Evolutionary conservation across 2,329 filamentous ascomycete species (phyloP).

Genomic region (Chrysoporthe puriensis): DNA sequence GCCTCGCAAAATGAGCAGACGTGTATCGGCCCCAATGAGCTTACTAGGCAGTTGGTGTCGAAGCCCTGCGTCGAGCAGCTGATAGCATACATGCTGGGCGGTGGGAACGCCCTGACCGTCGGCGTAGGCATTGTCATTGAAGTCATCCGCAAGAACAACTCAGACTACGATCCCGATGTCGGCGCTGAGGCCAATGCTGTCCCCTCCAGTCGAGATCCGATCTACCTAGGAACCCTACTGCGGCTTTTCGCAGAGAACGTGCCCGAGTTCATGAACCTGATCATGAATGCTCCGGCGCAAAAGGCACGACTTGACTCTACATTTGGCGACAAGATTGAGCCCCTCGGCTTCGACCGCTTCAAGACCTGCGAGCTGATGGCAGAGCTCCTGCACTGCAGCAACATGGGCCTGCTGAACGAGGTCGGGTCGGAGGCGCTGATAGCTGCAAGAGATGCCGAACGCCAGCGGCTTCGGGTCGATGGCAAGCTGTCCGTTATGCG

Average conservation of each 20-base stretch:
- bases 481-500: conserved; percentile 66
- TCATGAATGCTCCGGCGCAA: conserved; percentile 76
- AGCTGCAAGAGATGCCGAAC: conserved; percentile 75
- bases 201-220: conserved; percentile 87
- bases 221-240: conserved; percentile 89
- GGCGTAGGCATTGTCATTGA: conserved; percentile 98
- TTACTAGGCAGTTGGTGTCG: conserved; percentile 93
- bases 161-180: conserved; percentile 94
- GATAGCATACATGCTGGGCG: conserved; percentile 89
- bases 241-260: conserved; percentile 89
- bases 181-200: conserved; percentile 77
- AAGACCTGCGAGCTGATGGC: conserved; percentile 99
- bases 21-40: conserved; percentile 97
- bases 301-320: conserved; percentile 80
- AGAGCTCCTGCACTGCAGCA: conserved; percentile 94
- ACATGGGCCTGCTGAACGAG: conserved; percentile 96
- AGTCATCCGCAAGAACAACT: conserved; percentile 99
- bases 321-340: conserved; percentile 89
- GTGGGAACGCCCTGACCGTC: conserved; percentile 92
- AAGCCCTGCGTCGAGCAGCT: conserved; percentile 79
- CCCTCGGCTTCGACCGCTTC: conserved; percentile 94
- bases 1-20: conserved; percentile 97
- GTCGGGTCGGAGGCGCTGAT: conserved; percentile 87
- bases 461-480: conserved; percentile 76
- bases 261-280: conserved; percentile 89